Evolutionary conservation across 192 early-diverging fungal species (phyloP), one percentile per base, ranked within the genome.

Genomic region (Chytriomyces sp.): DNA sequence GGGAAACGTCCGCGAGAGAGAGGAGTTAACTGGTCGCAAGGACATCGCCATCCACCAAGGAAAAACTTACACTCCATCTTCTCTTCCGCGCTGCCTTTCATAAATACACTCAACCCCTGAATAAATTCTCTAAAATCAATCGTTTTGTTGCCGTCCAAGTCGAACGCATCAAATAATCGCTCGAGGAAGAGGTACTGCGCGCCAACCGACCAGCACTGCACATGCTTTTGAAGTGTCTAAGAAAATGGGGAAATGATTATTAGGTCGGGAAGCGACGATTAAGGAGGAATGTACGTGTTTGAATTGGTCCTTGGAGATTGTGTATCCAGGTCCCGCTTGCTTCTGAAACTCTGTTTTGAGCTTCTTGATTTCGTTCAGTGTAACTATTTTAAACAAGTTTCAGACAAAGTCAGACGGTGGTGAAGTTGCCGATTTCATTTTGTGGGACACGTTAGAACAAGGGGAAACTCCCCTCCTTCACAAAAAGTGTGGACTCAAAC

Each of bases 111-210:
- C 25, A 93, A 70, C 5, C 92, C 92, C 52, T 90, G 34, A 33
- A 79, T 84, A 59, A 84, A 73, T 64, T 85, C 85, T 60, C 74
- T 60, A 55, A 91, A 91, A 65, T 90, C 89, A 60, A 91, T 87
- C 17, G 71, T 54, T n/a, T 89, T 74, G 64, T 81, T 84, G 32
- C 88, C 81, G 68, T 93, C 85, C 2, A 85, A 78, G 59, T 93
- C 92, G 76, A 93, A 93, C 14, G 91, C 91, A 49, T 91, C 86
- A 74, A 91, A 93, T 7, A 93, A 72, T 44, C 92, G 80, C 67
- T 90, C 89, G 64, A 93, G 71, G 76, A 93, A 93, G 8, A 91
- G 74, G 75, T 90, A 81, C 60, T 91, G 72, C 78, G 91, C 74
- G 64, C 76, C 70, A 70, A 82, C 55, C 75, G 88, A 64, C 88